phyloP scores from a whole-genome alignment of 2,329 filamentous ascomycete species.

The Colletotrichum acutatum region DNA sequence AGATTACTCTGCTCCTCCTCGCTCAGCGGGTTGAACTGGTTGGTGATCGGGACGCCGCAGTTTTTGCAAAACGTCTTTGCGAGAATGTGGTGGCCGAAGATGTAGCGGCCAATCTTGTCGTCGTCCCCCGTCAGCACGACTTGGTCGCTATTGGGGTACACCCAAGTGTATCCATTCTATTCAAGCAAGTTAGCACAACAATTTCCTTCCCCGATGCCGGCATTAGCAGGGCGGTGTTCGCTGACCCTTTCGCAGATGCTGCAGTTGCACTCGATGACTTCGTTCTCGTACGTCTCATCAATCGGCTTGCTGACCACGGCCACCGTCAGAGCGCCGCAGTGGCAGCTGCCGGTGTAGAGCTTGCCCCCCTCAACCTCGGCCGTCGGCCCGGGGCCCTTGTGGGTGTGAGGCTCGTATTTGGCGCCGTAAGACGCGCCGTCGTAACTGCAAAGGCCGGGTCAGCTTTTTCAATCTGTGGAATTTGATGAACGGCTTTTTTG shows the following conservation, averaged over 20 bases:
- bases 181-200: not conserved
- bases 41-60: conserved; percentile 58
- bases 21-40: conserved; percentile 42
- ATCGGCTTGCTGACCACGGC: conserved; percentile 56
- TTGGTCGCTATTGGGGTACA: conserved; percentile 53
- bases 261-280: conserved; percentile 59
- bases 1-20: conserved; percentile 50
- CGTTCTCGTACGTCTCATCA: conserved; percentile 47
- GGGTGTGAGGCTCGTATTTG: conserved; percentile 48
- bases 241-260: conserved; percentile 58
- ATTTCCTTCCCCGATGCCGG: not conserved
- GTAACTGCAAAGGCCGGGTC: conserved; percentile 43
- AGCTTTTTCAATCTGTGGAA: not conserved
- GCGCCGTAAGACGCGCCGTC: conserved; percentile 49
- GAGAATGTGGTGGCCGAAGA: conserved; percentile 45
- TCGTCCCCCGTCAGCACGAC: conserved; percentile 52
- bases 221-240: not conserved
- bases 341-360: conserved; percentile 62
- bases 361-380: conserved; percentile 49
- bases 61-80: conserved; percentile 60
- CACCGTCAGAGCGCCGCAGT: conserved; percentile 61
- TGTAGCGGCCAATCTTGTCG: conserved; percentile 53
- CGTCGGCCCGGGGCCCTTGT: conserved; percentile 54
- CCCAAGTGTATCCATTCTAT: conserved; percentile 57
- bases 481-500: not conserved